Evolutionary conservation across 345 rosid species (phyloP).

Genomic region (Crucihimalaya himalaica): DNA sequence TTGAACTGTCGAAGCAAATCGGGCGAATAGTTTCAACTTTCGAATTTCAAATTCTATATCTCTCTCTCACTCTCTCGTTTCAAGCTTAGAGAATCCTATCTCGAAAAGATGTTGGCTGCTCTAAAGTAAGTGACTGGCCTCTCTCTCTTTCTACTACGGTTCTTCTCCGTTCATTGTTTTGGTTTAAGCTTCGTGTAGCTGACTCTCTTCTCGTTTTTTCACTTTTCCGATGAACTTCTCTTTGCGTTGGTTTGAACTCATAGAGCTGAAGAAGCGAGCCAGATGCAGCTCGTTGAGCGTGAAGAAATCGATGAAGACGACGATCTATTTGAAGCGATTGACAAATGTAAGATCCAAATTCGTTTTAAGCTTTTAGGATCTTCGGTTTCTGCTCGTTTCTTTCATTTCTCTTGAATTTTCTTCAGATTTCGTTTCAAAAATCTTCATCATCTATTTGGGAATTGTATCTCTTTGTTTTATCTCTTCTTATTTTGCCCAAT

Average conservation of each 20-base stretch:
- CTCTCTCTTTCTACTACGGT: not conserved
- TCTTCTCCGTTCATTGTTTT: slow-evolving; percentile 3
- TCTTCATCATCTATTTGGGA: slow-evolving; percentile 12
- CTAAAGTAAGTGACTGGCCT: slow-evolving; percentile 58
- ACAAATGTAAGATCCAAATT: slow-evolving; percentile 51
- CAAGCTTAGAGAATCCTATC: not conserved
- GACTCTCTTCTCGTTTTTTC: not conserved
- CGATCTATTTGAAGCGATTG: slow-evolving; percentile 74
- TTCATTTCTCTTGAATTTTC: not conserved
- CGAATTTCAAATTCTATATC: slow-evolving; percentile 31
- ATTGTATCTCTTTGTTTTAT: not conserved
- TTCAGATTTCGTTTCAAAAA: not conserved
- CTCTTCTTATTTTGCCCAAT: not conserved
- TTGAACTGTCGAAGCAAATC: not conserved
- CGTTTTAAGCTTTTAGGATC: not conserved
- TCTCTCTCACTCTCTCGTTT: slow-evolving; percentile 29
- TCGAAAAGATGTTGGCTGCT: slow-evolving; percentile 62
- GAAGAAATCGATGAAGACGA: slow-evolving; percentile 71
- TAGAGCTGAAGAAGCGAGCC: slow-evolving; percentile 71
- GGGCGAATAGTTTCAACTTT: not conserved
- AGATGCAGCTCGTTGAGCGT: slow-evolving; percentile 73
- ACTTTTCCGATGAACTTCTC: not conserved
- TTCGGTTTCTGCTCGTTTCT: not conserved
- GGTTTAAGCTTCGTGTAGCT: not conserved
- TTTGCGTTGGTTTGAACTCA: not conserved